A percentile compares a stretch with the other conserved stretches of the same genome.
phyloP scores from a whole-genome alignment of 495 filamentous ascomycete species.

The Podospora didyma region DNA sequence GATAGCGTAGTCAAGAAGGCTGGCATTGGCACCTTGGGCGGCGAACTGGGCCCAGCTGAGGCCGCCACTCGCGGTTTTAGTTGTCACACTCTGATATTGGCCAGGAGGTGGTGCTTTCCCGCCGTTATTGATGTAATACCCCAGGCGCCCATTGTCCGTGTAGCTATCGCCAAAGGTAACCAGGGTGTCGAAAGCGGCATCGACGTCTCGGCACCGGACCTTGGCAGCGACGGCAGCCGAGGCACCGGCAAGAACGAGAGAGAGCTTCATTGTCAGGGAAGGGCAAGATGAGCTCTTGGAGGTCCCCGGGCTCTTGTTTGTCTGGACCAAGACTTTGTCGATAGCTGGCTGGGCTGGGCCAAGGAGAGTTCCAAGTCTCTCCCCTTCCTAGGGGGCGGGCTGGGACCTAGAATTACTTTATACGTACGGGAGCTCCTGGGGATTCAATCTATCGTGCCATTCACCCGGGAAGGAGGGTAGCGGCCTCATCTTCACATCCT shows the following conservation, averaged over 20 bases:
- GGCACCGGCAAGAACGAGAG: conserved; percentile 21
- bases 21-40: conserved; percentile 48
- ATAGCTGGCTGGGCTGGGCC: too few relatives aligned
- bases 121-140: conserved; percentile 56
- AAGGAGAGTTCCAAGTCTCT: too few relatives aligned
- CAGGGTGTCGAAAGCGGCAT: conserved; percentile 25
- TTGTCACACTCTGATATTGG: conserved; percentile 37
- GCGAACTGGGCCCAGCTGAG: conserved; percentile 64
- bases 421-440: conserved; percentile 9
- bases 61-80: conserved; percentile 57
- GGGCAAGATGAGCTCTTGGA: background rate
- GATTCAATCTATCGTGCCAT: conserved; percentile 17
- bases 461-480: conserved; percentile 19
- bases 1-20: conserved; percentile 71
- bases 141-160: conserved; percentile 63
- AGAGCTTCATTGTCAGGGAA: conserved; percentile 19
- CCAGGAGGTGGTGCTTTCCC: conserved; percentile 60
- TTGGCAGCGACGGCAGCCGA: conserved; percentile 14
- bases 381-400: too few relatives aligned
- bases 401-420: conserved; percentile 4
- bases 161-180: conserved; percentile 68
- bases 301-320: too few relatives aligned
- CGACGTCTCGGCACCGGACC: background rate
- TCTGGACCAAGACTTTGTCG: too few relatives aligned
- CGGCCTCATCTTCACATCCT: too few relatives aligned